Base-by-base conservation (phyloP, 2,329 filamentous ascomycete genomes). In the Pleomassaria siparia region DNA sequence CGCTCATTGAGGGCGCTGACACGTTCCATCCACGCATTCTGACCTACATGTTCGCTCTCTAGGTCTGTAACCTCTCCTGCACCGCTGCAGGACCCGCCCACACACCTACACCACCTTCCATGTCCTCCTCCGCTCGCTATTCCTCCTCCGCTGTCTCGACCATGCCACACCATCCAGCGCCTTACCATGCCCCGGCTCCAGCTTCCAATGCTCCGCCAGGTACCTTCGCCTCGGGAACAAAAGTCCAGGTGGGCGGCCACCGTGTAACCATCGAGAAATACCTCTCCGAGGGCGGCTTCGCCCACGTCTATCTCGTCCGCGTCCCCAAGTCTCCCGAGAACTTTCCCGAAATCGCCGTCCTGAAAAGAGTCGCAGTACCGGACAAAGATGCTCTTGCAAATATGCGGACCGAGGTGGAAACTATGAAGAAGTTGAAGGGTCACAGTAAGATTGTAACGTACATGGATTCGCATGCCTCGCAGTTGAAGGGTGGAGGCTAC, bases 341-440 rank as follows among this genome's bases (percentile, higher is more conserved):
- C 69, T 88, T 88, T 53, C 86, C 87, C 55, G 88, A 95, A 60
- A 78, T 84, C 61, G 91, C 89, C 11, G 91, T 96, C 40, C 78
- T 96, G 65, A 96, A 99, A 80, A 82, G 94, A 66, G 94, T 99
- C 49, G 94, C 94, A 28, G 94, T 97, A 43, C 91, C 94, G 25
- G 94, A 99, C 74, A 96, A 95, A 79, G 89, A 95, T 56, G 84
- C 92, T 49, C 79, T 99, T 74, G 88, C 89, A 54, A 91, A 89
- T 72, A 97, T 99, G 94, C 86, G 94, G 72, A 97, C 86, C 58
- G 94, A 99, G 79, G 94, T 99, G 60, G 94, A 99, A 76, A 99
- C 94, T 12, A 99, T 99, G 94, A 99, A 99, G 84, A 91, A 94
- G 74, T 81, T 99, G 62, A 96, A 96, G 78, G 94, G 94, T 47